Base-by-base conservation (phyloP, 345 rosid genomes). In the Lepidium aucheri region DNA sequence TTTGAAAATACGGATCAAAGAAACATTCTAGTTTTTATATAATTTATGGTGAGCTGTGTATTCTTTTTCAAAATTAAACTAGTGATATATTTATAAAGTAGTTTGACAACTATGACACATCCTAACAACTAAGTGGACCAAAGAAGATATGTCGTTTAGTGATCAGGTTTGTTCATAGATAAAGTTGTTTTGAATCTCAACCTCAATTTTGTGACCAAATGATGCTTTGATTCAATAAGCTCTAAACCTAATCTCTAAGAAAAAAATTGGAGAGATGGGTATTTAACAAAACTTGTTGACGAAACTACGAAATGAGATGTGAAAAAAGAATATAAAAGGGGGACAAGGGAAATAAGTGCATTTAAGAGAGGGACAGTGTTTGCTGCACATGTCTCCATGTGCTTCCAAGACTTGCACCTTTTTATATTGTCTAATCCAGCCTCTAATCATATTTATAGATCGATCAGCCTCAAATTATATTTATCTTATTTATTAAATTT, bases 331-430 rank as follows among this genome's bases (percentile, higher is more conserved):
- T n/a, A 46, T 38, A 9, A 8, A 16, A 36, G n/a, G 60, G 60
- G 41, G 70, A 56, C 54, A 57, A 41, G 40, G 40, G 13, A 69
- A 33, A 57, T 33, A 65, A 41, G 22, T 40, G 53, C 70, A 65
- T 57, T 72, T 13, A 72, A 65, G 76, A 46, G 40, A 65, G 67
- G 36, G 71, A 72, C 52, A 71, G 65, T 63, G 44, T 63, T 63
- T 54, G 52, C 6, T 58, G 52, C 76, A 73, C 76, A 59, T 73
- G 72, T 65, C 2, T 17, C 50, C 72, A 73, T 58, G 76, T 73
- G 76, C 67, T 51, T 65, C 61, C 76, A 73, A 58, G 4, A 65
- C 55, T 34, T 26, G 7, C 52, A 47, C 34, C 49, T 38, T 63
- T 54, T 71, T 54, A 15, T 45, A 63, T 54, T 2, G 43, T 45